Base-by-base conservation (phyloP, 2,329 filamentous ascomycete genomes). In the Stromatinia cepivora region DNA sequence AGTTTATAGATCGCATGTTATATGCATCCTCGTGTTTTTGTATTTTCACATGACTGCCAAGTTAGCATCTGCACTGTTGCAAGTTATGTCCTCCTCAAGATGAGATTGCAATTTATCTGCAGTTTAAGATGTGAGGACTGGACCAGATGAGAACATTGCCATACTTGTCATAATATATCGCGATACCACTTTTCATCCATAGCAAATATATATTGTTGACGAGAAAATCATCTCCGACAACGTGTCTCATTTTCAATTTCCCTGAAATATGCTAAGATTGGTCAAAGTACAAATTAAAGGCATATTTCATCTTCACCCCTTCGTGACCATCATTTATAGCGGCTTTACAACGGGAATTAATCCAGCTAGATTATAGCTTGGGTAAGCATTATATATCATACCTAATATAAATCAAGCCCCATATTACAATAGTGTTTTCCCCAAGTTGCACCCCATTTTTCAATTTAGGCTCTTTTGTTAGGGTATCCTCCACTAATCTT, bases 401-500 rank as follows among this genome's bases (percentile, higher is more conserved):
- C 46, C 31, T 63, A 39, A n/a, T 8, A 25, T 50, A 17, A 20
- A 25, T 15, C 9, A 15, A 50, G 8, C 45, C 31, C 11, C 6
- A 22, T 13, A 63, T 42, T 52, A 22, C 9, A 63, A n/a, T 8
- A 28, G 4, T 36, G 31, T 25, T 25, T 6, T 31, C 39, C 42
- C 58, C 45, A 31, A 42, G 17, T 34, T 34, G 36, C 20, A 20
- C 42, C 42, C 39, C 58, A 22, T 46, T 20, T 61, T 20, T 52
- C 31, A 39, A 63, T 63, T 63, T 63, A 63, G 59, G 45, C 59
- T 63, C 13, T 52, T 63, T 50, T 15, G 31, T 39, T 52, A 50
- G 46, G 9, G 31, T 34, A 61, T 50, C 22, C 59, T 50, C 22
- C 31, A 34, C 45, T n/a, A 9, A 62, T 62, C 42, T 62, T 48